These are phyloP conservation scores for Pseudocercospora fuligena DNA, from an alignment of 2,329 filamentous ascomycete genomes.

Conservation along the genomic window DNA sequence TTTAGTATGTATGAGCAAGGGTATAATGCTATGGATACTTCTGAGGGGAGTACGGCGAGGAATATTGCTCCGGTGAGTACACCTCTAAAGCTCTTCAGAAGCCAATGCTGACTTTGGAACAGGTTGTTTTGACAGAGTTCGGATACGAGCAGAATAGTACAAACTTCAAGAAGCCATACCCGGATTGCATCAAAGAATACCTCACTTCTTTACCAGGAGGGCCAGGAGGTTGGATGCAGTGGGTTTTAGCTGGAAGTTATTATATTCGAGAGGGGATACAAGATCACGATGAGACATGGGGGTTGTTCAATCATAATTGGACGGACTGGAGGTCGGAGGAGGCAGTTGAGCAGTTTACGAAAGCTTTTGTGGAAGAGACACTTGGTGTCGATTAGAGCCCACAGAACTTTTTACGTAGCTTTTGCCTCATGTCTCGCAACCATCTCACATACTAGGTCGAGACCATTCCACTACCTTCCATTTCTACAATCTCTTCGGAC, in stretches of 20 bases:
- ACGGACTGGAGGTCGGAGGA: slow-evolving; percentile 39
- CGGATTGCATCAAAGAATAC: slow-evolving; percentile 57
- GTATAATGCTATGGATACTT: slow-evolving; percentile 57
- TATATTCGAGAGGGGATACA: slow-evolving; percentile 36
- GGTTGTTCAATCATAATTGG: slow-evolving; percentile 61
- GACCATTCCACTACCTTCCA: slow-evolving; percentile 33
- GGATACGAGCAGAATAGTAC: slow-evolving; percentile 57
- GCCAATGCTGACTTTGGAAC: no score
- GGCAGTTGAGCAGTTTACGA: slow-evolving; percentile 24
- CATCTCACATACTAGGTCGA: slow-evolving; percentile 23
- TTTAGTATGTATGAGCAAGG: slow-evolving; percentile 56
- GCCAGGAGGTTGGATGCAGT: slow-evolving; percentile 61
- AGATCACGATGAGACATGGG: slow-evolving; percentile 35
- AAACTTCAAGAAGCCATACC: slow-evolving; percentile 57
- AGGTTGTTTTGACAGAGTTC: slow-evolving; percentile 58
- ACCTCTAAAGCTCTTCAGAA: no score
- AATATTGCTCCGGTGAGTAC: slow-evolving; percentile 44
- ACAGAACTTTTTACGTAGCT: background rate
- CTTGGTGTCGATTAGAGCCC: background rate
- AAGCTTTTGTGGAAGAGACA: slow-evolving; percentile 27
- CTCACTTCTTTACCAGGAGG: slow-evolving; percentile 51
- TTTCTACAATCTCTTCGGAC: slow-evolving; percentile 28
- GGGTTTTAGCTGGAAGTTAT: slow-evolving; percentile 59
- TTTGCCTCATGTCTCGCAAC: background rate
- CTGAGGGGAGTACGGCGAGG: slow-evolving; percentile 18